Conservation (phyloP, 768 basidiomycete species). For the Gautieria morchelliformis region DNA sequence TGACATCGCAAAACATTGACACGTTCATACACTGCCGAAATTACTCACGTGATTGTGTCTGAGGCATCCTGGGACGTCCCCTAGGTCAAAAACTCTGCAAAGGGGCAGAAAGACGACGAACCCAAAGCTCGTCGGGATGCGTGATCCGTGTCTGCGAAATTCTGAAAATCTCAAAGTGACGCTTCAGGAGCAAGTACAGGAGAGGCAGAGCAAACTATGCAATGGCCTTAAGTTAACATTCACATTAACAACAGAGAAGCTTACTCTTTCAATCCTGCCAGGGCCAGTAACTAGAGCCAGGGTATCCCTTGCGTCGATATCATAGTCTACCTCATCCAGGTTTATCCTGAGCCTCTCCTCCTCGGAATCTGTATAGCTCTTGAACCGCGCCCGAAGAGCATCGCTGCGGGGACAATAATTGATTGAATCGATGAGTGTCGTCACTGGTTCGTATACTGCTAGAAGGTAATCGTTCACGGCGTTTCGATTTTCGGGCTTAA, state of each 20-base stretch:
- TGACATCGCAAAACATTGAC: not conserved
- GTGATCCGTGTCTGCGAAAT: constrained; percentile 18
- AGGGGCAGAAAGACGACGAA: not conserved
- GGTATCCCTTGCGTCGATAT: constrained; percentile 21
- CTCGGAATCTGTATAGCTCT: constrained; percentile 15
- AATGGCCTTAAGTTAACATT: not conserved
- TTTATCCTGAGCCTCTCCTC: constrained; percentile 17
- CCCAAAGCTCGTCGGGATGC: constrained; percentile 18
- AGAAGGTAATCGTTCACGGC: not conserved
- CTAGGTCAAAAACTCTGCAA: not conserved
- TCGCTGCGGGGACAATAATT: not conserved
- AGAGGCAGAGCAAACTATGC: constrained; percentile 11
- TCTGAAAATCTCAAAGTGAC: constrained; percentile 15
- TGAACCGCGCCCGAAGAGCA: constrained; percentile 7
- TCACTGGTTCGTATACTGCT: not conserved
- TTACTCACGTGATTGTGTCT: not conserved
- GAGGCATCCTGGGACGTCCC: not conserved
- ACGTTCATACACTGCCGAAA: not conserved
- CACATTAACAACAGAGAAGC: not conserved
- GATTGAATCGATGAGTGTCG: not conserved
- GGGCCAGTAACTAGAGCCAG: constrained; percentile 18
- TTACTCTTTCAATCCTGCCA: constrained; percentile 21
- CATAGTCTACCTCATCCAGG: constrained; percentile 17
- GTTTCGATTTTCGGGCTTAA: not conserved
- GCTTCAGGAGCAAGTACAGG: constrained; percentile 11